phyloP scores from a whole-genome alignment of 768 basidiomycete genomes.

The Dendrothele bispora region DNA sequence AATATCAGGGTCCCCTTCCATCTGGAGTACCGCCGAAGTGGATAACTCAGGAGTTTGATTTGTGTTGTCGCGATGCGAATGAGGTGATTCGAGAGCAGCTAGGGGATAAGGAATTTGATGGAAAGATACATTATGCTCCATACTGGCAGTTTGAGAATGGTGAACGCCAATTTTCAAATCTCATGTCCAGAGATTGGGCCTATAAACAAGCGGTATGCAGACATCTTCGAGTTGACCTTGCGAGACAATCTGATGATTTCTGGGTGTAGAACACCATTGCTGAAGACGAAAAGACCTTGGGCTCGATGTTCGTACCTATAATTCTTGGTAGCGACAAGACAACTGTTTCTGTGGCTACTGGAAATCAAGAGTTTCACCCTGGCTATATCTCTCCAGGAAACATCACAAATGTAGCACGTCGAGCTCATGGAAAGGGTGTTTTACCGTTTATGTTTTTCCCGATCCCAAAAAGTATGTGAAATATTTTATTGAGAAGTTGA shows the following conservation, averaged over 20 bases:
- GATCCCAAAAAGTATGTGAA: constrained; percentile 33
- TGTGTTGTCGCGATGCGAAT: constrained; percentile 16
- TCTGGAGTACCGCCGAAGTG: constrained; percentile 4
- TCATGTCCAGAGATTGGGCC: constrained; percentile 38
- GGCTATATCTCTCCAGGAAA: constrained; percentile 30
- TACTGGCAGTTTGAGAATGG: no score
- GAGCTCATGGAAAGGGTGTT: constrained; percentile 28
- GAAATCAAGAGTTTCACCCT: constrained; percentile 38
- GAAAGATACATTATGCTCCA: no score
- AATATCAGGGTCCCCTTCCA: constrained; percentile 9
- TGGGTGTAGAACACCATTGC: constrained; percentile 24
- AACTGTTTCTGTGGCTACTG: constrained; percentile 38
- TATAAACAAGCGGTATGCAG: constrained; percentile 31
- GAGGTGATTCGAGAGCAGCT: constrained; percentile 22
- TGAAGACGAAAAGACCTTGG: constrained; percentile 21
- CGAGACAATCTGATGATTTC: not conserved
- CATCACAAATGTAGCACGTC: constrained; percentile 25
- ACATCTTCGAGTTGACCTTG: constrained; percentile 1
- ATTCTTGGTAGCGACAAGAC: constrained; percentile 41
- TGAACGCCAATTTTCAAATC: no score
- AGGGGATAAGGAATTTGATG: constrained; percentile 12
- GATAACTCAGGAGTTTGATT: no score
- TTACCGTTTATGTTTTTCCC: constrained; percentile 31
- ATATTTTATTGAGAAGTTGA: not conserved
- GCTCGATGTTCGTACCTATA: no score